Conservation (phyloP, 805 yeast genomes). For the Saccharomycopsis amapae region DNA sequence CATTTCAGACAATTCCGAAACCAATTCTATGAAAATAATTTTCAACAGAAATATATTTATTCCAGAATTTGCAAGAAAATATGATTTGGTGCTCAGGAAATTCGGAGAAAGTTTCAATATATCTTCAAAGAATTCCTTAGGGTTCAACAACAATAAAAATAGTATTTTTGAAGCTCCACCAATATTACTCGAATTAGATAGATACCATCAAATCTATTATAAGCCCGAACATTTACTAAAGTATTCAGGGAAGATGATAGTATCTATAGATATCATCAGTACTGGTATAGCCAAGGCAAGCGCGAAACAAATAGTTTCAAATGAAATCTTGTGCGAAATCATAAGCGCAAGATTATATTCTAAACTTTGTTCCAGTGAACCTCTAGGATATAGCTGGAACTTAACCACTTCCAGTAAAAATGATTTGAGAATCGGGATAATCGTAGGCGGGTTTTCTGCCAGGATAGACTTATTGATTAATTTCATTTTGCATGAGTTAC, state of each 20-base stretch:
- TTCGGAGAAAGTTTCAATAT: conserved; percentile 2
- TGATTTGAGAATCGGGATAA: conserved; percentile 44
- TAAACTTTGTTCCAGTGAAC: conserved; percentile 45
- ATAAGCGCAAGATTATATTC: conserved; percentile 36
- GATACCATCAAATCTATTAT: conserved; percentile 45
- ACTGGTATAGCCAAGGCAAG: conserved; percentile 25
- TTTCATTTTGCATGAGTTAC: conserved; percentile 27
- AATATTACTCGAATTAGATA: conserved; percentile 29
- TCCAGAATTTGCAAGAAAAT: conserved; percentile 10
- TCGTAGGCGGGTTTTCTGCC: conserved; percentile 44
- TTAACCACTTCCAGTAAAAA: conserved; percentile 48
- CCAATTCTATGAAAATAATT: not conserved
- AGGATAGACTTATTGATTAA: conserved; percentile 27
- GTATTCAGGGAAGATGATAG: conserved; percentile 27
- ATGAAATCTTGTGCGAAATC: conserved; percentile 46
- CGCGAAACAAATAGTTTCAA: conserved; percentile 36
- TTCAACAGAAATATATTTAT: conserved; percentile 5
- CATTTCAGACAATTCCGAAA: not conserved
- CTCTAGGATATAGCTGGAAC: conserved; percentile 52
- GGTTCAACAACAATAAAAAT: conserved; percentile 11
- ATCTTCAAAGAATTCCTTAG: conserved; percentile 7
- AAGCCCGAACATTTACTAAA: conserved; percentile 31
- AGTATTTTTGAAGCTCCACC: conserved; percentile 28
- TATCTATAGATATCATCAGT: conserved; percentile 42
- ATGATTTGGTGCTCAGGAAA: not conserved